Percentiles rank a stretch among this genome's conserved stretches.
These are phyloP conservation scores for Fusarium luffae DNA, from an alignment of 2,329 filamentous ascomycete species.

Conservation along the genomic window DNA sequence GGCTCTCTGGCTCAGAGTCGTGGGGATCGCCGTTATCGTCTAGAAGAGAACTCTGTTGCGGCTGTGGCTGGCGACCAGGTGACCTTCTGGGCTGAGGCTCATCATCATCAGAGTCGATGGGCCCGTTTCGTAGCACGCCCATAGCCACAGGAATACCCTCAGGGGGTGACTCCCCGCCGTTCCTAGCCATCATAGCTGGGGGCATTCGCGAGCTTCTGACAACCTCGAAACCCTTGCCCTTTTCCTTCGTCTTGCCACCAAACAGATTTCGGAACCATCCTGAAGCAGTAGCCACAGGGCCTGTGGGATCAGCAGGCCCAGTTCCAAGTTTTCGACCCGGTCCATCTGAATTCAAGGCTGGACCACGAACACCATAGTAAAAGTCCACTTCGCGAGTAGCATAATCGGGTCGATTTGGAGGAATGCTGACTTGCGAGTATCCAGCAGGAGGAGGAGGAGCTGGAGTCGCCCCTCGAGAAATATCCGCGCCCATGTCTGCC, in stretches of 20 bases:
- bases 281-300: conserved; percentile 86
- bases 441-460: conserved; percentile 50
- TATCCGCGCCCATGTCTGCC: conserved; percentile 55
- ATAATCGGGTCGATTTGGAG: conserved; percentile 80
- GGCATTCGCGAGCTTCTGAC: conserved; percentile 90
- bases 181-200: conserved; percentile 71
- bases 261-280: conserved; percentile 88
- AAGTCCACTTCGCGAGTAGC: conserved; percentile 95
- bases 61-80: conserved; percentile 44
- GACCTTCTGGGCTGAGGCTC: conserved; percentile 46
- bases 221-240: conserved; percentile 96
- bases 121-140: conserved; percentile 68
- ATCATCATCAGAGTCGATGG: conserved; percentile 73
- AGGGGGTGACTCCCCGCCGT: conserved; percentile 73
- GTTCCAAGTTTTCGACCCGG: conserved; percentile 89
- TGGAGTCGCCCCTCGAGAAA: conserved; percentile 58
- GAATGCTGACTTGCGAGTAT: conserved; percentile 53
- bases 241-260: conserved; percentile 89
- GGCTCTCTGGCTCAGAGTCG: conserved; percentile 56
- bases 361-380: conserved; percentile 92
- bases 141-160: conserved; percentile 74
- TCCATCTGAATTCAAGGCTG: conserved; percentile 83
- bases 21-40: conserved; percentile 60
- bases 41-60: conserved; percentile 53
- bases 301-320: conserved; percentile 92